phyloP scores from a whole-genome alignment of 2,329 filamentous ascomycete genomes.

The Periconia sp. region DNA sequence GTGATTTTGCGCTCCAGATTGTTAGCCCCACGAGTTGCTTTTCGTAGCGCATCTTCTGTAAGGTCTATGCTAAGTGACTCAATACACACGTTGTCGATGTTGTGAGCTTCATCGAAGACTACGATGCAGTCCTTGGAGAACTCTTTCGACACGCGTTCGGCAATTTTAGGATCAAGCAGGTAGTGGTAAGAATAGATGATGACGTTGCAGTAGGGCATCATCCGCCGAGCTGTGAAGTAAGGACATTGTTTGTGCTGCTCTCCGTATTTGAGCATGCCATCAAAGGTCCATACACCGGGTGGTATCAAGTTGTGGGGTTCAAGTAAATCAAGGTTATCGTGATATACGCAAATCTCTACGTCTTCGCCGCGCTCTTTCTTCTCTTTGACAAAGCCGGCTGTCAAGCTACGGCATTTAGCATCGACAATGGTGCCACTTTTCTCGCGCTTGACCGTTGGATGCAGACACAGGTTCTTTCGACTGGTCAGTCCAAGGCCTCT shows the following conservation, averaged over 20 bases:
- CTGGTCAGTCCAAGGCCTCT: constrained; percentile 89
- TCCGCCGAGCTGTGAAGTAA: constrained; percentile 92
- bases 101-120: constrained; percentile 98
- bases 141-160: constrained; percentile 90
- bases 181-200: constrained; percentile 99
- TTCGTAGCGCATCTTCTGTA: constrained; percentile 90
- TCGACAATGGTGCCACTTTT: constrained; percentile 95
- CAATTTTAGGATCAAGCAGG: constrained; percentile 95
- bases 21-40: constrained; percentile 84
- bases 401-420: constrained; percentile 91
- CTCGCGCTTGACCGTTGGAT: constrained; percentile 93
- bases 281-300: constrained; percentile 93
- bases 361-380: constrained; percentile 95
- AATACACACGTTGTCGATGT: constrained; percentile 99
- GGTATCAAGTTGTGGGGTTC: constrained; percentile 95
- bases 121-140: constrained; percentile 98
- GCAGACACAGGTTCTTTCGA: constrained; percentile 94
- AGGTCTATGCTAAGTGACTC: constrained; percentile 96
- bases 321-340: constrained; percentile 94
- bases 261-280: constrained; percentile 84
- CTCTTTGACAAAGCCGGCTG: constrained; percentile 95
- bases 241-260: constrained; percentile 96
- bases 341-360: constrained; percentile 92
- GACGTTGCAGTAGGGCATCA: constrained; percentile 99
- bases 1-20: constrained; percentile 89